phyloP scores from a whole-genome alignment of 1,284 basidiomycete species.

The Peniophora sp. region DNA sequence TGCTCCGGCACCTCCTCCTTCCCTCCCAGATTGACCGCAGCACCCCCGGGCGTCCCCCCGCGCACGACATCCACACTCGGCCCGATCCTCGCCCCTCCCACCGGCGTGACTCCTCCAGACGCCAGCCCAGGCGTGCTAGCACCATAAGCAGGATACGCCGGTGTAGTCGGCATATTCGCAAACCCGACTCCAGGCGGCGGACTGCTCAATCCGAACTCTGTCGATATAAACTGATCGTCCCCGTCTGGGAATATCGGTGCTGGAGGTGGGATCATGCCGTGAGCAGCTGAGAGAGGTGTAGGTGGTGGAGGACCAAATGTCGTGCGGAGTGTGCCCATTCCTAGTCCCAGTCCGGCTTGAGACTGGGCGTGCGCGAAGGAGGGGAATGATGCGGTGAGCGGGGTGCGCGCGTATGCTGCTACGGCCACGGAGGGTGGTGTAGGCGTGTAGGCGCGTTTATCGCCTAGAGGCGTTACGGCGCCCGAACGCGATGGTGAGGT shows the following conservation, averaged over 20 bases:
- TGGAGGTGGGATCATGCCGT: not conserved
- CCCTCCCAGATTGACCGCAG: slow-evolving; percentile 47
- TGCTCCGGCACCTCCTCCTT: slow-evolving; percentile 33
- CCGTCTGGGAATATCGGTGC: not conserved
- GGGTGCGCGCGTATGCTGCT: slow-evolving; percentile 32
- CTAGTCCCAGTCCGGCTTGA: too few relatives aligned
- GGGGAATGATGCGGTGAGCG: slow-evolving; percentile 35
- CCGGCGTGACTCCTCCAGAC: not conserved
- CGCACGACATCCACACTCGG: slow-evolving; percentile 59
- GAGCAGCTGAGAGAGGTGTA: slow-evolving; percentile 2
- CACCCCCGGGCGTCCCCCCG: slow-evolving; percentile 25
- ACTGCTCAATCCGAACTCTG: not conserved
- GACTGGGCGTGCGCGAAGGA: not conserved
- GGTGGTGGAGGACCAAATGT: slow-evolving; percentile 21
- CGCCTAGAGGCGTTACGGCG: not conserved
- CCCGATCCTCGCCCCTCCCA: slow-evolving; percentile 35
- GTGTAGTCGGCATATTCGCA: slow-evolving; percentile 36
- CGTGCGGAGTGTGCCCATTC: slow-evolving; percentile 18
- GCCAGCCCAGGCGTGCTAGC: slow-evolving; percentile 3
- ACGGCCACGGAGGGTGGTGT: slow-evolving; percentile 31
- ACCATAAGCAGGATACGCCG: slow-evolving; percentile 65
- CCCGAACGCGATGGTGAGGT: slow-evolving; percentile 13
- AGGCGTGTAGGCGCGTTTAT: slow-evolving; percentile 14
- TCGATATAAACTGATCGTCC: slow-evolving; percentile 11
- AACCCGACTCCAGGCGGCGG: slow-evolving; percentile 14